Evolutionary conservation across 768 basidiomycete genomes (phyloP).

Genomic region (Polyporus arcularius): DNA sequence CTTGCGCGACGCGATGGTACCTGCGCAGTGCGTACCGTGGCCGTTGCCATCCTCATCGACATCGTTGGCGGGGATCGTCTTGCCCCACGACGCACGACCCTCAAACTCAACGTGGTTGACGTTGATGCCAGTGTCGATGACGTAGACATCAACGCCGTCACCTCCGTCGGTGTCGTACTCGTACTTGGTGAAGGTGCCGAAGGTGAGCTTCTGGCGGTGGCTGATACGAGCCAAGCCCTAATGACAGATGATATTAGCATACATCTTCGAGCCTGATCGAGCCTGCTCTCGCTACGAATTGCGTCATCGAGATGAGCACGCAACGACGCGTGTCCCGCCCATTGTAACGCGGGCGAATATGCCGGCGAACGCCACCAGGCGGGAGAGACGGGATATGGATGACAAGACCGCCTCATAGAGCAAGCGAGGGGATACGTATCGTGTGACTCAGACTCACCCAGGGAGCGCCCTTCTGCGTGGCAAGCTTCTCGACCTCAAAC

Average conservation of each 20-base stretch:
- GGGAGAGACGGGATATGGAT: not conserved
- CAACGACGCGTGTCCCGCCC: not conserved
- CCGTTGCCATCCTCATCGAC: conserved; percentile 92
- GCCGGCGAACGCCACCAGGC: not conserved
- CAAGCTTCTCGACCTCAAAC: conserved; percentile 13
- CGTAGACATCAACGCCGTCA: conserved; percentile 90
- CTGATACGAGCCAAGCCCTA: conserved; percentile 96
- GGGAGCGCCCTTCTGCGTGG: conserved; percentile 68
- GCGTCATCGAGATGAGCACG: too few relatives aligned
- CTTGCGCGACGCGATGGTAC: conserved; percentile 90
- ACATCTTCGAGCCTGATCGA: not conserved
- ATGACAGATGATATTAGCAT: not conserved
- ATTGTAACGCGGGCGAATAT: not conserved
- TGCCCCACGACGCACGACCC: conserved; percentile 90
- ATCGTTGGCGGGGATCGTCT: conserved; percentile 84
- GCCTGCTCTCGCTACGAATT: not conserved
- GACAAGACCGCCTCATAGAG: not conserved
- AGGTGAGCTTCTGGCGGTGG: conserved; percentile 73
- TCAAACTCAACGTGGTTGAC: conserved; percentile 82
- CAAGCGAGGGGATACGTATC: not conserved
- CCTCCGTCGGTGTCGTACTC: conserved; percentile 72
- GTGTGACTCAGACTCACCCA: conserved; percentile 62
- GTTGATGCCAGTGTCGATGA: conserved; percentile 91
- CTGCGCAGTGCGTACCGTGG: conserved; percentile 94
- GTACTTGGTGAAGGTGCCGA: conserved; percentile 86